These are phyloP conservation scores for Elongisporangium prolatum DNA, from an alignment of 352 stramenopile species.

Conservation along the genomic window DNA sequence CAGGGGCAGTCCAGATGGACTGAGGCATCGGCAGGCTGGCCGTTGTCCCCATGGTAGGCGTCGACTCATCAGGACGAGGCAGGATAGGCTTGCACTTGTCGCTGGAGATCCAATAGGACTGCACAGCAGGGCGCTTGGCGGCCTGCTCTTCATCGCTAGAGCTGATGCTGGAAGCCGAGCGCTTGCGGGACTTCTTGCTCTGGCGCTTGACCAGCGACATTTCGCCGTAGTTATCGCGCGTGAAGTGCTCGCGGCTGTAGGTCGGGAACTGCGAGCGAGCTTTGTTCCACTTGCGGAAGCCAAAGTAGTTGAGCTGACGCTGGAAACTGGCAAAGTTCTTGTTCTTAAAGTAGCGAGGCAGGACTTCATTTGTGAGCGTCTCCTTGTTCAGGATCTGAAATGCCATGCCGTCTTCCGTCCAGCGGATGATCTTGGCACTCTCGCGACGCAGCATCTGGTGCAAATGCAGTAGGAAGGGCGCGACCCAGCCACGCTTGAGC, in stretches of 20 bases:
- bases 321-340: conserved; percentile 95
- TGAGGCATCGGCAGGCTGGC: not conserved
- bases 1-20: conserved; percentile 5
- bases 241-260: conserved; percentile 81
- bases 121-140: conserved; percentile 28
- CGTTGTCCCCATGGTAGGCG: conserved; percentile 4
- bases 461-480: conserved; percentile 81
- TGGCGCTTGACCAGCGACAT: conserved; percentile 85
- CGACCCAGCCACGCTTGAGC: conserved; percentile 68
- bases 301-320: conserved; percentile 95
- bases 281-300: conserved; percentile 90
- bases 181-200: conserved; percentile 82
- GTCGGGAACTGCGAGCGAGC: conserved; percentile 64
- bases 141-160: conserved; percentile 22
- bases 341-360: conserved; percentile 95
- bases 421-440: conserved; percentile 74
- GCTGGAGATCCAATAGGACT: conserved; percentile 14
- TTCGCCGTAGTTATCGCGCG: conserved; percentile 77
- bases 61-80: conserved; percentile 24
- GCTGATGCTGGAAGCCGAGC: conserved; percentile 19
- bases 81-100: conserved; percentile 75
- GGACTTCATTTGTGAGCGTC: conserved; percentile 81
- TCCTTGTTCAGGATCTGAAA: conserved; percentile 87
- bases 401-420: conserved; percentile 65
- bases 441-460: conserved; percentile 83